Percentiles rank a stretch among this genome's conserved stretches.
Evolutionary conservation across 1,284 basidiomycete species (phyloP).

Genomic region (Pisolithus thermaeus): DNA sequence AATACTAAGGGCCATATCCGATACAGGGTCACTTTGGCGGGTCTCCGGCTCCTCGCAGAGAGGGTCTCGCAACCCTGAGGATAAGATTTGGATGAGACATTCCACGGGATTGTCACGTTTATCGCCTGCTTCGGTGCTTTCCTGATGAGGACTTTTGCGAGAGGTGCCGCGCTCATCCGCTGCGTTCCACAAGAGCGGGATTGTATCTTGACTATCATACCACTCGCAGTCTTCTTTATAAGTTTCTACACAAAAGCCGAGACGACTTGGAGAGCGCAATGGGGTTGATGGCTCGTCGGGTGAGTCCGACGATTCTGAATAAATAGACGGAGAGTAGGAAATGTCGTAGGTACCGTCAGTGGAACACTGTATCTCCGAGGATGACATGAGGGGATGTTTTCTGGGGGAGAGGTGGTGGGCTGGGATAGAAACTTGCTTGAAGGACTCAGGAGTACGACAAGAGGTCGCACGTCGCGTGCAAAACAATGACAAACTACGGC

Average conservation of each 20-base stretch:
- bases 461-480: slow-evolving; percentile 1
- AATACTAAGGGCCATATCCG: no score
- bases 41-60: no score
- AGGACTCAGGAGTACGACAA: background rate
- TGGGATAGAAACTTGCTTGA: background rate
- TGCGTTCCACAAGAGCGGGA: background rate
- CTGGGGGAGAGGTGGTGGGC: background rate
- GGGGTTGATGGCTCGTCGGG: slow-evolving; percentile 12
- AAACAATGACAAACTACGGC: slow-evolving; percentile 20
- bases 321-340: slow-evolving; percentile 3
- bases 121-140: background rate
- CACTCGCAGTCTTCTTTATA: slow-evolving; percentile 5
- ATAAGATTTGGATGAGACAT: no score
- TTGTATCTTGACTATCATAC: slow-evolving; percentile 1
- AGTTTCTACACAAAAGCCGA: slow-evolving; percentile 24
- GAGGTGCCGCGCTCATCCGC: background rate
- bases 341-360: background rate
- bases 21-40: no score
- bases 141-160: background rate
- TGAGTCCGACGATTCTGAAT: slow-evolving; percentile 9
- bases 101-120: background rate
- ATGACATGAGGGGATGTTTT: slow-evolving; percentile 1
- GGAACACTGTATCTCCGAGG: background rate
- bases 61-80: no score
- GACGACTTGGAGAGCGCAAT: slow-evolving; percentile 28